Evolutionary conservation across 1,284 basidiomycete genomes (phyloP), one percentile per base, ranked within the genome.

Genomic region (Boletellus sp.): DNA sequence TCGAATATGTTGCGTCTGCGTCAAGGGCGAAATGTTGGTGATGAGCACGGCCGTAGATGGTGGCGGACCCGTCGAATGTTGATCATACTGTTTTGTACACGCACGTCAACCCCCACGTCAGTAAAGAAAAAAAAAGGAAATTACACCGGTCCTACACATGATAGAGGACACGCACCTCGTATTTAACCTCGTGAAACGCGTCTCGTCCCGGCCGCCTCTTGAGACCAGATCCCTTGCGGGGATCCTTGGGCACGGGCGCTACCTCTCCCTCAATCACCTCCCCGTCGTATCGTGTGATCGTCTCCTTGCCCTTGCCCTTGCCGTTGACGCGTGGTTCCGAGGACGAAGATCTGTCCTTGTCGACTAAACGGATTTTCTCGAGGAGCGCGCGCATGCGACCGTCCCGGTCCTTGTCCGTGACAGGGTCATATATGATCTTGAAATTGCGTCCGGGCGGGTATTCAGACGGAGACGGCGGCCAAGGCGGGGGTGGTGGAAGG

Each of bases 31-130:
- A 30, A 97, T 75, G 47, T 82, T 82, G 16, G 82, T 81, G 44
- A 97, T 72, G 13, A 96, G 78, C 1, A 98, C 80, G 4, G 84
- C 80, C 0, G 83, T 81, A 0, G 89, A 84, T 0, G 91, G 92
- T n/a, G 86, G 80, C 0, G 85, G 79, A 1, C 87, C 88, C 2
- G 76, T 76, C 2, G 91, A 92, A 63, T 91, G 75, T 26, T 73
- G 70, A 68, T 97, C 93, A 73, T 87, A 86, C 88, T 24, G 24
- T 24, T 93, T 67, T 38, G 47, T 57, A 55, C 51, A 50, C 42
- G 54, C 26, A n/a, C 49, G 33, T 28, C 5, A 22, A 24, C 24
- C 24, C 24, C 21, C 38, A 48, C 22, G 51, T 61, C 53, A 60
- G 56, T 24, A 24, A 24, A 5, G 8, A 24, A 24, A 24, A 24